Evolutionary conservation across 2,329 filamentous ascomycete species (phyloP).

Genomic region (Madurella fahalii): DNA sequence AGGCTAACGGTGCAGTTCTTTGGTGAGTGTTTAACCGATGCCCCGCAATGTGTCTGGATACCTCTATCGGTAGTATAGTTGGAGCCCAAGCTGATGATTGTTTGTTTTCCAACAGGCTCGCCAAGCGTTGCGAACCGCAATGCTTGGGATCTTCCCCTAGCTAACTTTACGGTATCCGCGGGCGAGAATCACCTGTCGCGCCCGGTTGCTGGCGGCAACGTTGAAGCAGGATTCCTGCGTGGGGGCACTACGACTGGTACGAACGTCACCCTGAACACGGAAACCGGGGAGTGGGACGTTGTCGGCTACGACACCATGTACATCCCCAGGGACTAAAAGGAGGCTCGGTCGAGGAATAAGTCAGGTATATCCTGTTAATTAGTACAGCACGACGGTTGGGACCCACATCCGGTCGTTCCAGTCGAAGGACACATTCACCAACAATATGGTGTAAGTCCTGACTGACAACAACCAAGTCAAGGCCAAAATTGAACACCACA

Average conservation of each 20-base stretch:
- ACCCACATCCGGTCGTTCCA: no score
- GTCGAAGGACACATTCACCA: no score
- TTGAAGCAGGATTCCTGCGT: conserved; percentile 54
- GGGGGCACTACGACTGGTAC: conserved; percentile 39
- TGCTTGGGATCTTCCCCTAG: conserved; percentile 60
- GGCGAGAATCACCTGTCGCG: conserved; percentile 56
- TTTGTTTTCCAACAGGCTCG: conserved; percentile 23
- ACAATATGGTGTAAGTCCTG: no score
- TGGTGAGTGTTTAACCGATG: conserved; percentile 35
- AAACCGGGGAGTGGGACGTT: conserved; percentile 14
- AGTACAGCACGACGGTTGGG: no score
- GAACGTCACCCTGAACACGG: conserved; percentile 47
- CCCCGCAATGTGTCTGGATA: no score
- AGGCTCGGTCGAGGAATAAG: no score
- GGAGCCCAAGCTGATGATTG: no score
- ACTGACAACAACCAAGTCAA: no score
- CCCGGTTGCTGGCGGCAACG: conserved; percentile 39
- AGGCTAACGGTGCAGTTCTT: conserved; percentile 60
- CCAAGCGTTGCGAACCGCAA: conserved; percentile 60
- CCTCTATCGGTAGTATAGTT: no score
- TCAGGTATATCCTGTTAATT: no score
- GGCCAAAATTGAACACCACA: no score
- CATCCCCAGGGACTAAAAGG: not conserved
- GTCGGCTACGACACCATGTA: conserved; percentile 19
- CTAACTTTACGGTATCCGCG: conserved; percentile 64